Conservation (phyloP, 495 filamentous ascomycete genomes). For the Neurospora sp. region DNA sequence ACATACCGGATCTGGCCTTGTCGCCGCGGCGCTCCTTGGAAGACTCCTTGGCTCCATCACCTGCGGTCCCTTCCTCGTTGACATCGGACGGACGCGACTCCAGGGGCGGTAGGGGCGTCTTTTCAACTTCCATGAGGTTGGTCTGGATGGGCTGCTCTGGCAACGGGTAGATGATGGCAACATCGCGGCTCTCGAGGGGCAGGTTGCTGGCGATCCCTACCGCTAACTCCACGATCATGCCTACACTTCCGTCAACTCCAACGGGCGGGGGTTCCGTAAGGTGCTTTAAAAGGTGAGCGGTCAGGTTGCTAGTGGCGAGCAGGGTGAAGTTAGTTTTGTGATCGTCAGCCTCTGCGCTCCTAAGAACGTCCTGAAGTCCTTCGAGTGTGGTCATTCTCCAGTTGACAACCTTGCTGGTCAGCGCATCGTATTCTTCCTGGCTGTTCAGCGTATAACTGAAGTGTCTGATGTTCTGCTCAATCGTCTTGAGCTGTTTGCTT, state of each 20-base stretch:
- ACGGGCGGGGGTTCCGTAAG: slow-evolving; percentile 64
- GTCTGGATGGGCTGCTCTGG: slow-evolving; percentile 58
- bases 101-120: slow-evolving; percentile 58
- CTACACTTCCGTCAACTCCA: slow-evolving; percentile 68
- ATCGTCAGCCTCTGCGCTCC: slow-evolving; percentile 51
- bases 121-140: slow-evolving; percentile 76
- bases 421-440: slow-evolving; percentile 81
- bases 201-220: slow-evolving; percentile 78
- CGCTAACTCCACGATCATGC: slow-evolving; percentile 89
- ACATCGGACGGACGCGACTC: slow-evolving; percentile 43
- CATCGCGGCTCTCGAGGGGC: slow-evolving; percentile 83
- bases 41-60: slow-evolving; percentile 33
- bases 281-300: slow-evolving; percentile 55
- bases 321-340: slow-evolving; percentile 57
- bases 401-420: slow-evolving; percentile 75
- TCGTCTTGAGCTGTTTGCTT: slow-evolving; percentile 67
- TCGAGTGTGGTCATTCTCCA: slow-evolving; percentile 94
- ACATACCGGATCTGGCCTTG: slow-evolving; percentile 29
- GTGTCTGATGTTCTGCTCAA: slow-evolving; percentile 81
- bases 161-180: slow-evolving; percentile 72
- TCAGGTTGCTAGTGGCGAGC: slow-evolving; percentile 59
- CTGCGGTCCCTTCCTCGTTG: slow-evolving; percentile 31
- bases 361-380: slow-evolving; percentile 65
- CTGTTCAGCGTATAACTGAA: slow-evolving; percentile 58
- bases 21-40: slow-evolving; percentile 30